Base-by-base conservation (phyloP, 768 basidiomycete species). In the Pleurotus eryngii region DNA sequence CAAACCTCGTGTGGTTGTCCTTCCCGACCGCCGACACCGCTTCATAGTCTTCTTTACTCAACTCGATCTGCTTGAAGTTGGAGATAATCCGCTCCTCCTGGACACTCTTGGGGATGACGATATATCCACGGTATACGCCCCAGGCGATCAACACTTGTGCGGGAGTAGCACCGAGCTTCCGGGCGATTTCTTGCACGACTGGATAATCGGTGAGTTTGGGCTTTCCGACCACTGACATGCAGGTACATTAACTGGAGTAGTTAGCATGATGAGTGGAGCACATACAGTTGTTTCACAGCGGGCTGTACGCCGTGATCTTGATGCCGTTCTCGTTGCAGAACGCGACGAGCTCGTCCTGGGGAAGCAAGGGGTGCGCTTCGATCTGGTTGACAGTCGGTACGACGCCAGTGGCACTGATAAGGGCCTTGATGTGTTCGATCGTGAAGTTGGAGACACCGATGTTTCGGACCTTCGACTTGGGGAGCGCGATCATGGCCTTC, bases 381-480 rank as follows among this genome's bases (percentile, higher is more conserved):
- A 94, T 74, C 73, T 95, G 92, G 73, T 95, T 92, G 26, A 35
- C 30, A 35, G 30, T 11, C 24, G 93, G 92, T 56, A 84, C 80
- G 54, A 89, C 85, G 9, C 84, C 86, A 24, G 89, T 90, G 3
- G 84, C 85, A 20, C 79, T 70, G 59, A 83, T 84, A 64, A 95
- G 79, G 8, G 77, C 86, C 67, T 89, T 72, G 56, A 95, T 68
- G 47, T 88, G 78, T 42, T 76, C 75, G 55, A 86, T 70, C 15
- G 80, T 83, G 72, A 91, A 92, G 81, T 95, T 95, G 63, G 87
- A 90, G 4, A 95, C 90, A 56, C 92, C 92, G 61, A 95, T 43
- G 18, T 14, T n/a, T 62, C 54, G 35, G 57, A 84, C 88, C 79
- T 93, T 94, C 59, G 83, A 81, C 66, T 85, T 82, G 12, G 78